Percentiles rank a stretch among this genome's conserved stretches.
phyloP scores from a whole-genome alignment of 805 yeast species.

The Cyberlindnera amylophila region DNA sequence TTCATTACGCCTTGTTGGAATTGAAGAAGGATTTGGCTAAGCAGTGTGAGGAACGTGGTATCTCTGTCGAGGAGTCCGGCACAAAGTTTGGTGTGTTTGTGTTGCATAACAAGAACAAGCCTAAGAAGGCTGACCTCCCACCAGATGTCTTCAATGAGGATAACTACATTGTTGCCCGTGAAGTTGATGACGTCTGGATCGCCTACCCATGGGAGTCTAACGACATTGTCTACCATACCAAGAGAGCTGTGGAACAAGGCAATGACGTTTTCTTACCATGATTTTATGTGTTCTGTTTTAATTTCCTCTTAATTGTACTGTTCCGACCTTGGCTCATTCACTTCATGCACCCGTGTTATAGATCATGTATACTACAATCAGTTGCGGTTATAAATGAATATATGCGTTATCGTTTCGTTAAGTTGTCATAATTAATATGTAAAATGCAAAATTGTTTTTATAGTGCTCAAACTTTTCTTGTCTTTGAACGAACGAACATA shows the following conservation, averaged over 20 bases:
- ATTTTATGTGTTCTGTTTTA: background rate
- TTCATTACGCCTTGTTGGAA: conserved; percentile 75
- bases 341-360: no score
- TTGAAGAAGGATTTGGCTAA: conserved; percentile 64
- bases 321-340: no score
- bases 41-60: conserved; percentile 52
- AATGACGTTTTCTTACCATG: conserved; percentile 47
- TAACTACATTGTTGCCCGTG: conserved; percentile 68
- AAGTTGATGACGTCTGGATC: conserved; percentile 77
- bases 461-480: conserved; percentile 17
- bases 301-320: no score
- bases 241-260: conserved; percentile 70
- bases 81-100: conserved; percentile 76
- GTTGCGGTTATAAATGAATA: background rate
- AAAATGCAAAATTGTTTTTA: no score
- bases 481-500: conserved; percentile 12
- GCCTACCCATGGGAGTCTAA: conserved; percentile 86
- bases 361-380: background rate
- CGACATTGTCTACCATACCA: conserved; percentile 70
- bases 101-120: conserved; percentile 70
- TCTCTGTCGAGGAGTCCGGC: conserved; percentile 36
- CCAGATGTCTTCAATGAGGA: conserved; percentile 54
- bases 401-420: background rate
- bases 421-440: background rate
- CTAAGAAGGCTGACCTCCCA: conserved; percentile 70